Percentiles rank a stretch among this genome's conserved stretches.
Conservation (phyloP, 805 yeast species). For the Hanseniaspora mollemarum region DNA sequence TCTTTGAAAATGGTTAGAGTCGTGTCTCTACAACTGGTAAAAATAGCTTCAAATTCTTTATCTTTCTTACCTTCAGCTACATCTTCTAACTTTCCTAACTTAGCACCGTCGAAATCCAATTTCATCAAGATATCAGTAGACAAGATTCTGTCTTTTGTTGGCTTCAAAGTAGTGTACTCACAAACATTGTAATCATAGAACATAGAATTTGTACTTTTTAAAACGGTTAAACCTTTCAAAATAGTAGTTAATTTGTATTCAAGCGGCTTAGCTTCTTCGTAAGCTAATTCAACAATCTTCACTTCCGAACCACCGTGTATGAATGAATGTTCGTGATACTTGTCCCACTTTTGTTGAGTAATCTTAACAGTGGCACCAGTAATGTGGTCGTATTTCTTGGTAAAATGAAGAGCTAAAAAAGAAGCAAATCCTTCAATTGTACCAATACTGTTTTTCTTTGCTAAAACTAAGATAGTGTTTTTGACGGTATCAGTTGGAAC, state of each 20-base stretch:
- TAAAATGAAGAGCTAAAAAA: conserved; percentile 69
- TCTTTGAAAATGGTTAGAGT: conserved; percentile 70
- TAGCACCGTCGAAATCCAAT: conserved; percentile 53
- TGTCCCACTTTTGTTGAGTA: conserved; percentile 68
- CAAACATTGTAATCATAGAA: conserved; percentile 78
- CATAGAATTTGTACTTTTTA: conserved; percentile 86
- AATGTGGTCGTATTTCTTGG: conserved; percentile 64
- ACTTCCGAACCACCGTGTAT: conserved; percentile 74
- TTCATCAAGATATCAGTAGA: conserved; percentile 73
- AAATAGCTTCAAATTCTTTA: conserved; percentile 56
- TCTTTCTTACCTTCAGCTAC: conserved; percentile 43
- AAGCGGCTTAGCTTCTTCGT: conserved; percentile 36
- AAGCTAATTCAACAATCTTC: conserved; percentile 47
- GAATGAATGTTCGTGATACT: conserved; percentile 73
- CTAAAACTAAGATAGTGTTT: conserved; percentile 74
- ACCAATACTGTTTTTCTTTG: conserved; percentile 73
- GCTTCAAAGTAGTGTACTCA: conserved; percentile 78
- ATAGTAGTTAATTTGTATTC: conserved; percentile 51
- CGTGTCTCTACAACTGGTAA: conserved; percentile 48
- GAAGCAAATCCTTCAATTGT: conserved; percentile 88
- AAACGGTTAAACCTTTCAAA: conserved; percentile 66
- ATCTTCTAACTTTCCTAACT: conserved; percentile 39
- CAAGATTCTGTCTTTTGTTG: conserved; percentile 72
- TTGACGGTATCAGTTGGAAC: conserved; percentile 92
- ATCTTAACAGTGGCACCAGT: conserved; percentile 57